Base-by-base conservation (phyloP, 805 yeast genomes). In the Suhomyces sp. region DNA sequence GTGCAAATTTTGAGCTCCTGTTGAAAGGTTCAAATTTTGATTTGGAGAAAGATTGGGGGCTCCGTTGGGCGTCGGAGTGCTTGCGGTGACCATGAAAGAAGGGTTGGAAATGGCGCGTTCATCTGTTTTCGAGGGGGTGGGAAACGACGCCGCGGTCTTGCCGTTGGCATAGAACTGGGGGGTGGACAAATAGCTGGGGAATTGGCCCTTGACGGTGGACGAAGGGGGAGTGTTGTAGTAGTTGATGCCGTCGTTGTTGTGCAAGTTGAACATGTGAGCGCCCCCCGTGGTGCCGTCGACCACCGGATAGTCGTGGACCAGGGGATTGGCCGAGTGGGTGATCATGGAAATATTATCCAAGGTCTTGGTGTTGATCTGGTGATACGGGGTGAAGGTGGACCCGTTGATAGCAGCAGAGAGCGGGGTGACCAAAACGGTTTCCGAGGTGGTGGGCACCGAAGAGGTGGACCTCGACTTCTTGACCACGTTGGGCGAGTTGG, bases 321-420 rank as follows among this genome's bases (percentile, higher is more conserved):
- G n/a, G 9, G 25, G 13, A 18, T 16, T 28, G 18, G 39, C 39
- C 9, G 50, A 44, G 23, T 51, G 58, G 20, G 67, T 60, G 23
- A 61, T 53, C 43, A 41, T 46, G 9, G 64, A 54, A 19, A 63
- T 48, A 30, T 63, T 63, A 28, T 62, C 68, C 46, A 62, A 44
- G 6, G 68, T 51, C 34, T 53, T 58, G n/a, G 59, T 26, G 43
- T 60, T 58, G 35, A 63, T 49, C 31, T 46, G 54, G 38, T 42
- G 39, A 19, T 44, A 48, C 9, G 54, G 51, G 13, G 55, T 40
- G 36, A 41, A 49, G 4, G 45, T 24, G 6, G 46, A 38, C 5
- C 39, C 39, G 29, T 33, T 39, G 19, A 40, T 35, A 1, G 49
- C 47, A 6, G 49, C 29, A 3, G 54, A 42, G 12, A 50, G 38